phyloP scores from a whole-genome alignment of 2,329 filamentous ascomycete species.

The Neodidymelliopsis sp. region DNA sequence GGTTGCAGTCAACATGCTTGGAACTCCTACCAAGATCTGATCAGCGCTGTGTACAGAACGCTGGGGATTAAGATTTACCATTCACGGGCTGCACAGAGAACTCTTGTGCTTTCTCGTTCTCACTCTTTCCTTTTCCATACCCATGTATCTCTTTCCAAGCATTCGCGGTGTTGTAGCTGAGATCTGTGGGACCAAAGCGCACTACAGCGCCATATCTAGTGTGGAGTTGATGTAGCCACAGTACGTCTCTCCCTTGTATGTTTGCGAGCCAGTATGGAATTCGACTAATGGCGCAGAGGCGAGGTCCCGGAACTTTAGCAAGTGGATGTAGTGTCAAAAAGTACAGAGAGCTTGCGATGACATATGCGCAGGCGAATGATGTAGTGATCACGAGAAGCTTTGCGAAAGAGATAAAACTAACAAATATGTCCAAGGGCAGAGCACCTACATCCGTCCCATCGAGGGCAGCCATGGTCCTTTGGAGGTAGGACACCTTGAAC shows the following conservation, averaged over 20 bases:
- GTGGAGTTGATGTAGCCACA: slow-evolving; percentile 12
- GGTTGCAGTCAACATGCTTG: background rate
- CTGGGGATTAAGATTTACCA: too few relatives aligned
- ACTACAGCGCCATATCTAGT: slow-evolving; percentile 23
- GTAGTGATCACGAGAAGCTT: too few relatives aligned
- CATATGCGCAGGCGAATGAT: too few relatives aligned
- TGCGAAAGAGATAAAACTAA: too few relatives aligned
- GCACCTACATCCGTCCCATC: too few relatives aligned
- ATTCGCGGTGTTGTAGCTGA: slow-evolving; percentile 10
- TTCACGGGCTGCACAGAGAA: slow-evolving; percentile 2
- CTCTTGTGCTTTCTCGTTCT: background rate
- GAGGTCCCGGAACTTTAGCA: background rate
- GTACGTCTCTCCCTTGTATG: background rate
- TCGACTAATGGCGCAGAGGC: background rate
- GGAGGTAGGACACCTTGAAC: too few relatives aligned
- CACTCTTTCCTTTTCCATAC: background rate
- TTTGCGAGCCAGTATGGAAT: slow-evolving; percentile 1
- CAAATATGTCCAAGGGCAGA: too few relatives aligned
- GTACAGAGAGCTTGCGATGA: too few relatives aligned
- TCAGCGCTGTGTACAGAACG: too few relatives aligned
- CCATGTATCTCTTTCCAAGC: slow-evolving; percentile 27
- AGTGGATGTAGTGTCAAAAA: background rate
- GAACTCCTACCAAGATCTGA: too few relatives aligned
- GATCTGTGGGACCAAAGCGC: slow-evolving; percentile 19
- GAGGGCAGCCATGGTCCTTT: too few relatives aligned